phyloP scores from a whole-genome alignment of 345 rosid genomes.

The Salix purpurea region DNA sequence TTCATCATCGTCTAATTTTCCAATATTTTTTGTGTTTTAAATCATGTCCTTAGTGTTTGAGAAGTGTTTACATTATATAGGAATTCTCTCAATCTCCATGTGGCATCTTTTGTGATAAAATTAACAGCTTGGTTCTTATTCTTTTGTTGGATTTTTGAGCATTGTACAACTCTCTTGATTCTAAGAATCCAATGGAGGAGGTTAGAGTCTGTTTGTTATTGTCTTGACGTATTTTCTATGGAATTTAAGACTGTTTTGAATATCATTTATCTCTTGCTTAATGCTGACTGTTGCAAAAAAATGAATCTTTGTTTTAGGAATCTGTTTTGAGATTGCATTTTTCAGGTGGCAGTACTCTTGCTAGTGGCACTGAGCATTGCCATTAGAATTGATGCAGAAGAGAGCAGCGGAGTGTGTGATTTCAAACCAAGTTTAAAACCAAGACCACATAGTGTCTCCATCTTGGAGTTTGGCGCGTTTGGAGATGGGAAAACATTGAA shows the following conservation, averaged over 20 bases:
- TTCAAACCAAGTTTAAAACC: conserved; percentile 46
- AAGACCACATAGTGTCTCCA: conserved; percentile 86
- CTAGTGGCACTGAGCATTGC: conserved; percentile 29
- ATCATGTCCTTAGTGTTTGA: neutral
- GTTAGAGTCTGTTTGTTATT: neutral
- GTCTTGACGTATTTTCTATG: neutral
- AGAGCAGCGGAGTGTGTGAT: conserved; percentile 44
- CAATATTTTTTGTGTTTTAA: neutral
- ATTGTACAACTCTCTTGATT: neutral
- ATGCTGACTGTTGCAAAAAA: neutral
- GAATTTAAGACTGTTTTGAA: neutral
- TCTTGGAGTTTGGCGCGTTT: conserved; percentile 86
- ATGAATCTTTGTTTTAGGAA: neutral
- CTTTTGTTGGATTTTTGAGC: neutral
- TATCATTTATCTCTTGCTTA: neutral
- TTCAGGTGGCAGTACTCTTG: conserved; percentile 26
- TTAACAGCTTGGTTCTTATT: neutral
- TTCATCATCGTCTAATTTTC: neutral
- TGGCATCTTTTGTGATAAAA: neutral
- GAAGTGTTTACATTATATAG: neutral
- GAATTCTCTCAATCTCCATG: neutral
- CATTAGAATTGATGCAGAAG: conserved; percentile 32
- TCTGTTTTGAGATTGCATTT: neutral
- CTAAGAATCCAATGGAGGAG: neutral
- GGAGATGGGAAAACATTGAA: conserved; percentile 81